Evolutionary conservation across 2,329 filamentous ascomycete genomes (phyloP), one percentile per base, ranked within the genome.

Genomic region (Stachybotrys chartarum): DNA sequence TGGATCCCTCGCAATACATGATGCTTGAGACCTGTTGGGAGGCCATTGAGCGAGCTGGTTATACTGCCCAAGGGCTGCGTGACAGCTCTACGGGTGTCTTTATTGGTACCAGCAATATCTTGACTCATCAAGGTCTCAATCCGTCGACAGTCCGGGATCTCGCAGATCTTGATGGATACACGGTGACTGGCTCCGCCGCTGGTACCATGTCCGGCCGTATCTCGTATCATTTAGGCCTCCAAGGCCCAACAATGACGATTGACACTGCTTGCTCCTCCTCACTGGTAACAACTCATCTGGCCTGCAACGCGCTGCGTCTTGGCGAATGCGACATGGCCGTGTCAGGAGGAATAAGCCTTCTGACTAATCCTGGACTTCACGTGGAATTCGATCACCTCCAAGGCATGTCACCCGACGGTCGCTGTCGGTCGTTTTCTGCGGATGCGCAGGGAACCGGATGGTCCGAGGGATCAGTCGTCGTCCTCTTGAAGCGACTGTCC

Each of bases 221-320:
- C 10, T 57, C 56, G 6, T 59, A 61, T 47, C 17, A 51, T 12
- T 39, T 79, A 55, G 76, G 81, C 56, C 68, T 82, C 52, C 68
- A 71, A 51, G 79, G 79, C 1, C 77, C 78, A 1, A 77, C 75
- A 55, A 73, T 79, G 58, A 79, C 76, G 1, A 68, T 75, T 4
- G 75, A 80, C 57, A 79, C 77, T 2, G 78, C 76, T 11, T 80
- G 77, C 58, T 80, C 77, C 1, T 77, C 75, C 5, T 75, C 72
- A 57, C 64, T 80, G 58, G 72, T 76, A 16, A 72, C 77, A 16
- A 66, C 79, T 18, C 77, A 81, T 53, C 64, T 74, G 52, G 78
- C 77, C 5, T 76, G 72, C 60, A 74, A 77, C 59, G 75, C 73
- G 54, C 62, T 80, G 53, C 57, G 49, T 5, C 44, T 45, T 1